Evolutionary conservation across 257 asterid genomes (phyloP).

Genomic region (Salvia rosmarinus): DNA sequence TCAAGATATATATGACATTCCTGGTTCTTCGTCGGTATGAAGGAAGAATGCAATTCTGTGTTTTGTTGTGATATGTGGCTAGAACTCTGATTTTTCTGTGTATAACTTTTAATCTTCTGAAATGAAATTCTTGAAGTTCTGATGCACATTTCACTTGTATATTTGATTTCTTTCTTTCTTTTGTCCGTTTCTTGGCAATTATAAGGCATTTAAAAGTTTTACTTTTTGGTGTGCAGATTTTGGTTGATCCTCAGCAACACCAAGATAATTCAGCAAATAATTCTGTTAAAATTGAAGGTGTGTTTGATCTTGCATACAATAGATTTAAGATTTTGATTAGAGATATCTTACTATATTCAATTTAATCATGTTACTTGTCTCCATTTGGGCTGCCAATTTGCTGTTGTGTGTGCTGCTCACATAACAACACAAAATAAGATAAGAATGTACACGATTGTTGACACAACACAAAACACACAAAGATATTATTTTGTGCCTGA

Average conservation of each 20-base stretch:
- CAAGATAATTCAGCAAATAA: slow-evolving; percentile 42
- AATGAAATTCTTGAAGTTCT: neutral
- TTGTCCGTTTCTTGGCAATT: neutral
- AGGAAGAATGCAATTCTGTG: neutral
- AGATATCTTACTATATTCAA: slow-evolving; percentile 10
- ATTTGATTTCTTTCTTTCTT: neutral
- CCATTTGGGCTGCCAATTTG: too few relatives aligned
- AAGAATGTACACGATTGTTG: too few relatives aligned
- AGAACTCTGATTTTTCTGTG: slow-evolving; percentile 12
- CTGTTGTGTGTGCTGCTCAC: too few relatives aligned
- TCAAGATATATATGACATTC: too few relatives aligned
- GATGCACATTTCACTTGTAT: neutral
- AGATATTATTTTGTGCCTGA: too few relatives aligned
- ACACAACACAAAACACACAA: too few relatives aligned
- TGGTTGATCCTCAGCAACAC: slow-evolving; percentile 37
- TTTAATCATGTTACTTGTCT: neutral
- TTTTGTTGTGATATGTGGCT: neutral
- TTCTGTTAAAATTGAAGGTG: slow-evolving; percentile 61
- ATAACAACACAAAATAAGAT: too few relatives aligned
- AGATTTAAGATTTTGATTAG: slow-evolving; percentile 23
- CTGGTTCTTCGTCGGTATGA: neutral
- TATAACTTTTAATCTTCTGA: neutral
- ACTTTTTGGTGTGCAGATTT: slow-evolving; percentile 53
- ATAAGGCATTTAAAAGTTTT: neutral
- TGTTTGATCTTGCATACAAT: slow-evolving; percentile 17